Evolutionary conservation across 2,329 filamentous ascomycete species (phyloP).

Genomic region (Coniochaeta prunicola): DNA sequence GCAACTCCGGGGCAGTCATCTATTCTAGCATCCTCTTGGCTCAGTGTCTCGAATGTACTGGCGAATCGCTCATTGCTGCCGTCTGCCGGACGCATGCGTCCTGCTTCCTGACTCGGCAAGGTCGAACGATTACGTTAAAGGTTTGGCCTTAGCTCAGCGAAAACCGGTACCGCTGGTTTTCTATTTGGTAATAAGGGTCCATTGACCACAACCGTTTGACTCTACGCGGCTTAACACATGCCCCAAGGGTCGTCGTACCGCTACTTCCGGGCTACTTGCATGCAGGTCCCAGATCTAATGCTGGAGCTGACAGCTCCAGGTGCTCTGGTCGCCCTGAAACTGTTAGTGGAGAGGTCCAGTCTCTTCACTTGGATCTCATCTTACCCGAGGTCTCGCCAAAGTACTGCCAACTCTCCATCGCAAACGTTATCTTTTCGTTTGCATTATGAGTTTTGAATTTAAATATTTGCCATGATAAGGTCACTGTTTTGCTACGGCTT

Average conservation of each 20-base stretch:
- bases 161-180: constrained; percentile 24
- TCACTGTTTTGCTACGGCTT: constrained; percentile 8
- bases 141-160: constrained; percentile 21
- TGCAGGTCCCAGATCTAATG: background rate
- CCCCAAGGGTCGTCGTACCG: constrained; percentile 4
- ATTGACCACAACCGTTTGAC: constrained; percentile 9
- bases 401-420: constrained; percentile 9
- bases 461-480: constrained; percentile 25
- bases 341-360: background rate
- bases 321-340: background rate
- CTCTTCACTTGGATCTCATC: background rate
- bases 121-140: constrained; percentile 41
- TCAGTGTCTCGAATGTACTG: background rate
- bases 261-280: constrained; percentile 6
- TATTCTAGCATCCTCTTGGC: background rate
- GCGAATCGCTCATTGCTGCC: background rate
- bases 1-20: background rate
- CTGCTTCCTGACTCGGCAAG: constrained; percentile 21
- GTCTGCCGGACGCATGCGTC: background rate
- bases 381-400: constrained; percentile 3
- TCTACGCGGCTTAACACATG: constrained; percentile 8
- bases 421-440: constrained; percentile 19
- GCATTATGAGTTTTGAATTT: constrained; percentile 28
- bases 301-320: background rate
- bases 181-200: constrained; percentile 40